A percentile compares a stretch with the other conserved stretches of the same genome.
phyloP scores from a whole-genome alignment of 108 stramenopile genomes.

The Parmales sp. region DNA sequence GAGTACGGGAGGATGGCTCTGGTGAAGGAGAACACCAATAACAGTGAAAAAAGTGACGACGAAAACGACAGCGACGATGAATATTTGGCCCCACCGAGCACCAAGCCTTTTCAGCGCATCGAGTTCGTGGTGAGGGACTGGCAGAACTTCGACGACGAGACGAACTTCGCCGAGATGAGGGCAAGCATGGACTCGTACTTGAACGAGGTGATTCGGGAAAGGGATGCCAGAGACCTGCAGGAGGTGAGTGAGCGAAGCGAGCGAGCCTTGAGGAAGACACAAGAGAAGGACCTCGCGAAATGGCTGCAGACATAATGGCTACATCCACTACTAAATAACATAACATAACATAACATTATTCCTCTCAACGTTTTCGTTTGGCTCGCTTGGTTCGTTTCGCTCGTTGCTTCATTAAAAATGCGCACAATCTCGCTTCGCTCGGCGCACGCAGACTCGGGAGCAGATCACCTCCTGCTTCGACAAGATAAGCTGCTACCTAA shows the following conservation, averaged over 20 bases:
- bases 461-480: slow-evolving; percentile 91
- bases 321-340: no score
- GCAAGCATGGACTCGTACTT: slow-evolving; percentile 78
- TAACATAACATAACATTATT: no score
- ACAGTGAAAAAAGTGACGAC: slow-evolving; percentile 18
- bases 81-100: slow-evolving; percentile 17
- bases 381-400: no score
- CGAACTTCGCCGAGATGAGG: slow-evolving; percentile 63
- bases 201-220: slow-evolving; percentile 58
- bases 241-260: no score
- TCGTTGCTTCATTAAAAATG: no score
- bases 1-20: slow-evolving; percentile 95
- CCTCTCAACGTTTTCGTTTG: no score
- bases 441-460: slow-evolving; percentile 74
- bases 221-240: slow-evolving; percentile 76
- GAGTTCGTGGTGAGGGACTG: slow-evolving; percentile 97
- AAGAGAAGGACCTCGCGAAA: no score
- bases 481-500: slow-evolving; percentile 67
- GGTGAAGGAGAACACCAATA: slow-evolving; percentile 37
- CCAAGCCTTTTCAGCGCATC: slow-evolving; percentile 85
- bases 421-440: no score
- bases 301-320: no score
- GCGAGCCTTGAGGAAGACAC: no score
- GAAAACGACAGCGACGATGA: slow-evolving; percentile 13
- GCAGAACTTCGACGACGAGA: slow-evolving; percentile 75